Base-by-base conservation (phyloP, 805 yeast genomes). In the Yarrowia yakushimensis region DNA sequence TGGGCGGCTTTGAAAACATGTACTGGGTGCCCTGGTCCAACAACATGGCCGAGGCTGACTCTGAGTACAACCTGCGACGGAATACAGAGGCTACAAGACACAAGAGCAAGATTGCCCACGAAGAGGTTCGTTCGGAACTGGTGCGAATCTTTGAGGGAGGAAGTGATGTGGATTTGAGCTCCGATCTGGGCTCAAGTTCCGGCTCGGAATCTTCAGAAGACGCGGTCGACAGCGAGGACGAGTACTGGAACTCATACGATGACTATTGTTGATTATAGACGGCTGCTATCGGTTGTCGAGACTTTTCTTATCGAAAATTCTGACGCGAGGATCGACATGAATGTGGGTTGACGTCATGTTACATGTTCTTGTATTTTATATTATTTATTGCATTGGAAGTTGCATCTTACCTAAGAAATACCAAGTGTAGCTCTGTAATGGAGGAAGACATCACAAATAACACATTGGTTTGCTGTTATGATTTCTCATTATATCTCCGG, bases 1-100 rank as follows among this genome's bases (percentile, higher is more conserved):
- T 42, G 17, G 68, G 66, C n/a, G 70, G 68, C 42, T 63, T 64
- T 39, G 70, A 68, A 17, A 66, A 63, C 23, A 46, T 59, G 30
- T 67, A 66, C 55, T 67, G 68, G 68, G 60, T 54, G 10, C 65
- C 64, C 13, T 68, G 70, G 70, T 36, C 50, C n/a, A 33, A 61
- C 5, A 39, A 42, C 17, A 25, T 65, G n/a, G 65, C 18, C 1
- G 61, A 61, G 30, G 70, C 70, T 0, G 70, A 67, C 15, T 42
- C 20, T 8, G 65, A 60, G 5, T 68, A 66, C 43, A 42, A 46
- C 20, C 31, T 15, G 9, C 13, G 50, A 12, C n/a, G 60, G 8
- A 22, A 23, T 25, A 18, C 31, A 6, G 61, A 46, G 15, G 48
- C 34, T 12, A 18, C 60, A 11, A 33, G 60, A 25, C 63, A 42